Evolutionary conservation across 257 asterid species (phyloP), one percentile per base, ranked within the genome.

Genomic region (Solanum neorickii): DNA sequence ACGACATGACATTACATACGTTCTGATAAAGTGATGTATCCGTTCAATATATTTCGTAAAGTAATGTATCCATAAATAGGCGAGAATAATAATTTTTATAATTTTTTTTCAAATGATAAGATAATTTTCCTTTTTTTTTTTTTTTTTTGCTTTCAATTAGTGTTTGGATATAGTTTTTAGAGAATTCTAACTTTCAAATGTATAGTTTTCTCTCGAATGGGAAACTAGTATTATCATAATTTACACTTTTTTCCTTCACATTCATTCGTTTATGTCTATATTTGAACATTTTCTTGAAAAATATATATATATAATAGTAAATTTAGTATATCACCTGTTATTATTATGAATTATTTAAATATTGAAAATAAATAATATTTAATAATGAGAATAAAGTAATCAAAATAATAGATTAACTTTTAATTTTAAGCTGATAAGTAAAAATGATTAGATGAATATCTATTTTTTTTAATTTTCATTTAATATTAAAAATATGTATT

Each of bases 401-500:
- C 29, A 12, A 65, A 65, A n/a, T 59, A 59, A 9, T 59, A 21
- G 13, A 21, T 59, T 59, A 8, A 1, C 25, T 59, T 59, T 59
- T 21, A 12, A 60, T 62, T 62, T 62, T 4, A 23, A 0, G 5
- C 25, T 4, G 3, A 21, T 6, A 60, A 21, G 27, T 60, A 9
- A 59, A 59, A 2, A 59, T 0, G 3, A 9, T 21, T 5, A 60
- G 3, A 9, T 23, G 3, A 0, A 21, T 60, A 60, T 60, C 0
- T 9, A 21, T 2, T 49, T 4, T 15, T 11, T 13, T 1, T 0
- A 0, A 4, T 13, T 47, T 47, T 44, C 3, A 15, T 21, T 49
- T 8, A 16, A 49, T 49, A 0, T 15, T 15, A 1, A 0, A 15
- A 15, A 0, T 7, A 6, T 37, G 27, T 27, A 27, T 27, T 27